These are phyloP conservation scores for Skeletonema costatum DNA, from an alignment of 108 stramenopile genomes.

Conservation along the genomic window DNA sequence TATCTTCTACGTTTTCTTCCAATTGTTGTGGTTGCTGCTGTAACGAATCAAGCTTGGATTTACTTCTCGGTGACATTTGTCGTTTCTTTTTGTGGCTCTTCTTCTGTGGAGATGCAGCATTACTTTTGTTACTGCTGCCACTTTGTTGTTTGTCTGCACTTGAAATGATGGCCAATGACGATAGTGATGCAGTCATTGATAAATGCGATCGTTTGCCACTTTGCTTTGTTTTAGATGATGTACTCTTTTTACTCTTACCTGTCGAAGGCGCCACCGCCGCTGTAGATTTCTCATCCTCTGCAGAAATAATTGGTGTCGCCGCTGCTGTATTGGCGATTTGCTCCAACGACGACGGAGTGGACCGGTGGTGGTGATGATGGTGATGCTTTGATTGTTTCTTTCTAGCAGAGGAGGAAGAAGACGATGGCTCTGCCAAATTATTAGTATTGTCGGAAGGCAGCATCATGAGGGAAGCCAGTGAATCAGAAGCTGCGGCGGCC, in stretches of 20 bases:
- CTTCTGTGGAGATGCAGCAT: neutral
- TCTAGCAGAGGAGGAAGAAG: conserved; percentile 2
- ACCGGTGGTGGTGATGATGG: neutral
- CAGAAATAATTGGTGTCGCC: neutral
- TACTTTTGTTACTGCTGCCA: neutral
- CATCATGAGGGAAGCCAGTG: conserved; percentile 7
- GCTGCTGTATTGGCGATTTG: neutral
- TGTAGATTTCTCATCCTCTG: neutral
- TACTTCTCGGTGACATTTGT: conserved; percentile 16
- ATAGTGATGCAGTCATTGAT: neutral
- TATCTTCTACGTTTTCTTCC: neutral
- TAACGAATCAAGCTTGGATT: conserved; percentile 10
- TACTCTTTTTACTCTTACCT: neutral
- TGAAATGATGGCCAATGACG: neutral
- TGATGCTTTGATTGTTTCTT: neutral
- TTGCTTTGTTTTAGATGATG: neutral
- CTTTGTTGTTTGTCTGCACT: neutral
- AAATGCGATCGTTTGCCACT: neutral
- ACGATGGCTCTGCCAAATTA: neutral
- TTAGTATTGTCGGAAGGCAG: neutral
- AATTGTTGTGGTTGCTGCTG: neutral
- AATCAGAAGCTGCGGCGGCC: conserved; percentile 2
- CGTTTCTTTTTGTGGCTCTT: conserved; percentile 4
- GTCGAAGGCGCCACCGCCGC: neutral
- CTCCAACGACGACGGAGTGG: neutral